Base-by-base conservation (phyloP, 2,329 filamentous ascomycete species). In the Trichoderma breve region DNA sequence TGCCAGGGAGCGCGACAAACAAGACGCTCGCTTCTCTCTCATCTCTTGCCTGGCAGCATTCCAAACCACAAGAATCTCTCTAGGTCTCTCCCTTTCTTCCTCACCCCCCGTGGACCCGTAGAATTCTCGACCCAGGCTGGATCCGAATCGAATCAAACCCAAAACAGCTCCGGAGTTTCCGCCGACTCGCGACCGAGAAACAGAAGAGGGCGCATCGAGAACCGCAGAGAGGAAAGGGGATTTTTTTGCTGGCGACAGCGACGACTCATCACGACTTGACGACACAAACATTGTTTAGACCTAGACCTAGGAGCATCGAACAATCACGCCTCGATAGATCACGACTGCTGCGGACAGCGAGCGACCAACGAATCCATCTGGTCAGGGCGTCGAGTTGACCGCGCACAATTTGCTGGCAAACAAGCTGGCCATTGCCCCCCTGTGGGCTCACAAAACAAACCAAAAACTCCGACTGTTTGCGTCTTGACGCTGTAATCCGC, bases 361-460 rank as follows among this genome's bases (percentile, higher is more conserved):
- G 47, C 66, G 66, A 70, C 6, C 9, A 34, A 67, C 64, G n/a
- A 60, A 51, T 4, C 57, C 14, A 69, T 28, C 28, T n/a, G 21
- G n/a, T n/a, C 57, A 24, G 32, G 28, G 28, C 55, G 66, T 47
- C 55, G 36, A 61, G 28, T 34, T 61, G 66, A 34, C 30, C 43
- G 57, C 55, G 57, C 39, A 39, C 39, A 36, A 34, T 14, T 57
- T 51, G 68, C 68, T 71, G 60, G 47, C 68, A 28, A 21, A 24
- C 43, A 30, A 34, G 32, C 60, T 57, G 58, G 60, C 34, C n/a
- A 64, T 57, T 64, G 63, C 64, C 73, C 71, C 71, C 60, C 34
- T 58, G 55, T 21, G 66, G 65, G 67, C 58, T 57, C 34, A 5
- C 18, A 3, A 30, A 32, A 30, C 57, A 18, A 63, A 55, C 2